Conservation (phyloP, 768 basidiomycete species). For the Cyclocybe aegerita region DNA sequence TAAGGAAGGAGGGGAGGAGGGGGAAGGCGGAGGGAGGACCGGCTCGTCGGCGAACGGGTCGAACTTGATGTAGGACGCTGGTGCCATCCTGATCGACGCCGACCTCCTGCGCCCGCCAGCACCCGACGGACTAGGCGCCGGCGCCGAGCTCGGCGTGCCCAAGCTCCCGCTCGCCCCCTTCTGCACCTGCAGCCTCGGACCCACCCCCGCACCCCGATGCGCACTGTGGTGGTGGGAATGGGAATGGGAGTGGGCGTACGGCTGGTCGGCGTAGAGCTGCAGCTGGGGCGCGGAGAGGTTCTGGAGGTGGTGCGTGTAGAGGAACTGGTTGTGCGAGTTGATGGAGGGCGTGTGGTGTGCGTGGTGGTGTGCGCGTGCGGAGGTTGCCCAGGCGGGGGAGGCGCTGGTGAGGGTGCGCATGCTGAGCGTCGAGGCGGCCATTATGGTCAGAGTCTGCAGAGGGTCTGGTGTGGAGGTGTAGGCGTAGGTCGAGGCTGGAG, state of each 20-base stretch:
- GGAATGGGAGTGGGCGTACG: not conserved
- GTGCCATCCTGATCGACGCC: slow-evolving; percentile 23
- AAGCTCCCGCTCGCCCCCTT: no score
- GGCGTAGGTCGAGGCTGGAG: no score
- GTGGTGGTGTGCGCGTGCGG: slow-evolving; percentile 17
- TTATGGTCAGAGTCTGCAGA: no score
- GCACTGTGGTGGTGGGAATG: not conserved
- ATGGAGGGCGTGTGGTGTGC: slow-evolving; percentile 14
- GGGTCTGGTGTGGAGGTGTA: no score
- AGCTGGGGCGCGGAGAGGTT: slow-evolving; percentile 12
- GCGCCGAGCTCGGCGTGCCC: no score
- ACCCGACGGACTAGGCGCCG: not conserved
- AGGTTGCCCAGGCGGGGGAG: not conserved
- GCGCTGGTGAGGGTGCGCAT: no score
- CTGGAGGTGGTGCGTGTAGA: slow-evolving; percentile 24
- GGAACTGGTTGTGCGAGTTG: slow-evolving; percentile 23
- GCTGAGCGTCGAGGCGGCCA: no score
- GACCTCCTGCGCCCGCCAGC: slow-evolving; percentile 14
- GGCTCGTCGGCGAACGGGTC: slow-evolving; percentile 37
- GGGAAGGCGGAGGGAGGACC: not conserved
- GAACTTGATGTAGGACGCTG: slow-evolving; percentile 23
- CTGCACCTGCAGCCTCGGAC: no score
- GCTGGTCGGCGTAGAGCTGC: slow-evolving; percentile 4
- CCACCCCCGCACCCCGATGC: no score
- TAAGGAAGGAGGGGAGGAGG: not conserved